These are phyloP conservation scores for Podospora comata DNA, from an alignment of 495 filamentous ascomycete species.

Conservation along the genomic window DNA sequence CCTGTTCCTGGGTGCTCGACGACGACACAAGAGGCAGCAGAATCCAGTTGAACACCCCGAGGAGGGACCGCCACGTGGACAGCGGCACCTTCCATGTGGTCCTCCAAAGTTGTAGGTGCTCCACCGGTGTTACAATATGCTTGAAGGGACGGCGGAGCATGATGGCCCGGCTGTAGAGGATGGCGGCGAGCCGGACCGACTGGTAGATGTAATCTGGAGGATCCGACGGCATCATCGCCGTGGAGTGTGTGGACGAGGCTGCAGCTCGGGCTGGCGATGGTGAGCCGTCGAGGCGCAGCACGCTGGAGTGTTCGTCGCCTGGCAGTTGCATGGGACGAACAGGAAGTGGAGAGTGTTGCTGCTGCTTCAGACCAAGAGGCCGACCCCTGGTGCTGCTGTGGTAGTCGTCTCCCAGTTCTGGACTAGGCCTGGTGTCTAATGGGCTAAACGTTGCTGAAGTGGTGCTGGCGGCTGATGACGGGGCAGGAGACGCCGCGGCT, in stretches of 20 bases:
- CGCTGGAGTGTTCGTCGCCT: background rate
- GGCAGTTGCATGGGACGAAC: background rate
- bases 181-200: constrained; percentile 31
- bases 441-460: background rate
- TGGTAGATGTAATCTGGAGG: constrained; percentile 35
- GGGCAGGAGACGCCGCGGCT: constrained; percentile 12
- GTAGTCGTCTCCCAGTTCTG: background rate
- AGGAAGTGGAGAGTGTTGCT: background rate
- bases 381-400: background rate
- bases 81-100: constrained; percentile 38
- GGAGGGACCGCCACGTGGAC: constrained; percentile 29
- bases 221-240: background rate
- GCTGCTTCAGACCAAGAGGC: background rate
- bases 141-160: constrained; percentile 31
- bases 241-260: background rate
- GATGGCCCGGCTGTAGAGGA: constrained; percentile 37
- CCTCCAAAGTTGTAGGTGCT: constrained; percentile 37
- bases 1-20: constrained; percentile 15
- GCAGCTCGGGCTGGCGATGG: background rate
- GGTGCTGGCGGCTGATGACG: constrained; percentile 8
- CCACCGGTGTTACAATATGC: constrained; percentile 18
- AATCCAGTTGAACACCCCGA: constrained; percentile 39
- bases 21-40: constrained; percentile 26
- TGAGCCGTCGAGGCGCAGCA: background rate
- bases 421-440: background rate